A percentile compares a stretch with the other conserved stretches of the same genome.
These are phyloP conservation scores for Thelephora terrestris DNA, from an alignment of 1,284 basidiomycete genomes.

Conservation along the genomic window DNA sequence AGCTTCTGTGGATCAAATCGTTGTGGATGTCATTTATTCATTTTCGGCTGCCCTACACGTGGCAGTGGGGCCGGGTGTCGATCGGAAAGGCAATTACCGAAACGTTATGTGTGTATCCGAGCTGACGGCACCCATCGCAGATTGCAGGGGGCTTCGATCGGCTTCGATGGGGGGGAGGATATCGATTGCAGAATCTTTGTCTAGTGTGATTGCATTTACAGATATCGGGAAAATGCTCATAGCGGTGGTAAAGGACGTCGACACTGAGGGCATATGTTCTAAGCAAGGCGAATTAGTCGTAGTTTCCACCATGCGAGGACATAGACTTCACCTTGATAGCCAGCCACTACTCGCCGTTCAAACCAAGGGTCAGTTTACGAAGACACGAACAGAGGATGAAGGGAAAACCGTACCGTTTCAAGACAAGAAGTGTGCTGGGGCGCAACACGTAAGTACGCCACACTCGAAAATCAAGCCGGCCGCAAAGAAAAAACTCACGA, in stretches of 20 bases:
- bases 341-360: conserved; percentile 51
- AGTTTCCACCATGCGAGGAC: not conserved
- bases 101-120: too few relatives aligned
- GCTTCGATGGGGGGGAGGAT: too few relatives aligned
- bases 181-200: too few relatives aligned
- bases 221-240: conserved; percentile 21
- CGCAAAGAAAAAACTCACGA: conserved; percentile 41
- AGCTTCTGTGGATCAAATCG: too few relatives aligned
- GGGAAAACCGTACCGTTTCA: conserved; percentile 41
- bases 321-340: conserved; percentile 63
- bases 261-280: conserved; percentile 88
- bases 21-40: too few relatives aligned
- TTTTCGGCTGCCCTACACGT: too few relatives aligned
- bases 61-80: too few relatives aligned
- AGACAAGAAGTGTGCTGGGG: conserved; percentile 75
- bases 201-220: too few relatives aligned
- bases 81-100: too few relatives aligned
- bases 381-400: conserved; percentile 4
- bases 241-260: conserved; percentile 71
- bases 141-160: too few relatives aligned
- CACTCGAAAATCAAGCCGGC: conserved; percentile 3
- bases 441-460: not conserved
- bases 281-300: not conserved
- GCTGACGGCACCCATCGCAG: too few relatives aligned
- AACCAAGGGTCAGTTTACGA: not conserved